Base-by-base conservation (phyloP, 2,329 filamentous ascomycete genomes). In the Ceratocystis albifundus region DNA sequence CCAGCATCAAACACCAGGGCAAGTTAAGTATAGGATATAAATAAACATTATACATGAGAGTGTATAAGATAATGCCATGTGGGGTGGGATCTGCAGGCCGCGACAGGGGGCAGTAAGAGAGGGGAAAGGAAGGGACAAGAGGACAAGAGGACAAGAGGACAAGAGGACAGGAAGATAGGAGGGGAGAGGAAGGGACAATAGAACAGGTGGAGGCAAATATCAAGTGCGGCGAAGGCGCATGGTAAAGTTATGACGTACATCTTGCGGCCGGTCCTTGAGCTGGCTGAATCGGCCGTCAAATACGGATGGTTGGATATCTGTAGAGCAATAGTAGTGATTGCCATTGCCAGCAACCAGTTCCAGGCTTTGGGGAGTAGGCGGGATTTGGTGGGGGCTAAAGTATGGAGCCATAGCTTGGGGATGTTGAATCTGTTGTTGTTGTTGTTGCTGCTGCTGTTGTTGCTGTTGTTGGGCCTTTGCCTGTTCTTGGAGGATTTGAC, bases 281-380 rank as follows among this genome's bases (percentile, higher is more conserved):
- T 85, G 83, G 72, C 85, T 84, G 72, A 86, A 88, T 64, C 80
- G 78, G 68, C 71, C 70, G 68, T 91, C 87, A 70, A 86, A 86
- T 71, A 88, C 80, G 64, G 71, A 68, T 50, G 63, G 74, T 62
- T 75, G 74, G 65, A 80, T 78, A 66, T 83, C 80, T 48, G 84
- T 78, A 57, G 83, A 80, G 65, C 83, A 74, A 72, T 86, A 90
- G 70, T 80, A 85, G 66, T 83, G 82, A 74, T 70, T 79, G 71
- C 74, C 71, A 65, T 72, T 82, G 69, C 77, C 83, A 72, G 78
- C 82, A 74, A 88, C 85, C 76, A 93, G 83, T 72, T 93, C 88
- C 30, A 90, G 80, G 73, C 89, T 93, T 73, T 88, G 89, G 0
- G 89, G 89, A 15, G 89, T 94, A 1, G 88, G 88, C 4, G 89